Evolutionary conservation across 306 rosid species (phyloP).

Genomic region (Sechiopsis laciniata): DNA sequence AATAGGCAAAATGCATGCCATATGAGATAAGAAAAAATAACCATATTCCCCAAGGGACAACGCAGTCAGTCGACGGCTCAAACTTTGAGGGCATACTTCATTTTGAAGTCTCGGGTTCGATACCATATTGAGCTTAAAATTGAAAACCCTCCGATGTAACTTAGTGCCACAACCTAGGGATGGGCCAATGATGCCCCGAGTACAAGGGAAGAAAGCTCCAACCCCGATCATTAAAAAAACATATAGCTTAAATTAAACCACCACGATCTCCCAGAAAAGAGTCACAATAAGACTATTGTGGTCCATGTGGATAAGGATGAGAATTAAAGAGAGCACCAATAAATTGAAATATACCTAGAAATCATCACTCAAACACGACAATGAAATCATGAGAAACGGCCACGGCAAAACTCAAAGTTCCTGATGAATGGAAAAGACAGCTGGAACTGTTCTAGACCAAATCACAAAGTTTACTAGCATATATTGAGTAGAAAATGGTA

Average conservation of each 20-base stretch:
- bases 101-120: no score
- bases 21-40: neutral
- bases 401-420: neutral
- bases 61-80: no score
- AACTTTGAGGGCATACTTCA: no score
- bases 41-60: no score
- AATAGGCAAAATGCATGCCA: neutral
- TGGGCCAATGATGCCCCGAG: no score
- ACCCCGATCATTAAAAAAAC: no score
- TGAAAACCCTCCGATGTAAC: no score
- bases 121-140: no score
- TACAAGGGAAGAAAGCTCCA: no score
- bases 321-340: slow-evolving; percentile 6
- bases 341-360: slow-evolving; percentile 16
- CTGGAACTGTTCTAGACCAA: slow-evolving; percentile 3
- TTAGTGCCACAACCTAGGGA: no score
- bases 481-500: neutral
- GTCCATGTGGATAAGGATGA: slow-evolving; percentile 13
- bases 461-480: slow-evolving; percentile 7
- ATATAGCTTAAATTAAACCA: neutral
- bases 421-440: slow-evolving; percentile 5
- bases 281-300: neutral
- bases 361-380: neutral
- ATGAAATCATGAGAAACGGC: neutral
- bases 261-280: neutral